Evolutionary conservation across 2,329 filamentous ascomycete genomes (phyloP).

Genomic region (Ophiostoma perfectum): DNA sequence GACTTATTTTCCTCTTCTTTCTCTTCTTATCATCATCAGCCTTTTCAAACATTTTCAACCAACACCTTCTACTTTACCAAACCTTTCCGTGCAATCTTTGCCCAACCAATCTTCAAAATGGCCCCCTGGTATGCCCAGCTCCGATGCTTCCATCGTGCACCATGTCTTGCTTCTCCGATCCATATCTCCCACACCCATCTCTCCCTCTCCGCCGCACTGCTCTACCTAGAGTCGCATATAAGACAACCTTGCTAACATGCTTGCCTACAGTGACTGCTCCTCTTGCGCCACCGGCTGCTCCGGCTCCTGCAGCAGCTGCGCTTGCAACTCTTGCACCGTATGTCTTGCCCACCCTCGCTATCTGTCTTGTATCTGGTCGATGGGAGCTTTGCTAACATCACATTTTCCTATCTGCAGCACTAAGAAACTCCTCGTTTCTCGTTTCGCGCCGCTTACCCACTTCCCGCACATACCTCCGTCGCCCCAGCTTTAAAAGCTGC

Average conservation of each 20-base stretch:
- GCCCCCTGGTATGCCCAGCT: constrained; percentile 2
- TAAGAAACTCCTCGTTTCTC: constrained; percentile 1
- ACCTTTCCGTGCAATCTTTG: constrained; percentile 4
- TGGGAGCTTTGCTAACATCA: neutral
- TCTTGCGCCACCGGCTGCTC: constrained; percentile 25
- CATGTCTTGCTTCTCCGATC: too few species aligned
- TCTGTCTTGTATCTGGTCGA: neutral
- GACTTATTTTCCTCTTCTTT: neutral
- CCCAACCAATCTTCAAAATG: constrained; percentile 14
- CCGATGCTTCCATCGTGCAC: too few species aligned
- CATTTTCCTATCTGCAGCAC: neutral
- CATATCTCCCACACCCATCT: too few species aligned
- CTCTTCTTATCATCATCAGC: neutral
- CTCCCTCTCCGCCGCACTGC: neutral
- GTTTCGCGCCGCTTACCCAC: constrained; percentile 3
- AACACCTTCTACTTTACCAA: neutral
- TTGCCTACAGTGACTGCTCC: constrained; percentile 23
- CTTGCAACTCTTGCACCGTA: constrained; percentile 27
- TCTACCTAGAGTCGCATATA: neutral
- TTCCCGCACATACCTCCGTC: neutral
- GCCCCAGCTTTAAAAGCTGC: neutral
- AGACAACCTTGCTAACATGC: neutral
- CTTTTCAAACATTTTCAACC: neutral
- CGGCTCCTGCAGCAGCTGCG: constrained; percentile 27
- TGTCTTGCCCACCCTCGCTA: neutral